A percentile compares a stretch with the other conserved stretches of the same genome.
Evolutionary conservation across 176 grass and related monocot genomes (phyloP).

Genomic region (Triticum timopheevii): DNA sequence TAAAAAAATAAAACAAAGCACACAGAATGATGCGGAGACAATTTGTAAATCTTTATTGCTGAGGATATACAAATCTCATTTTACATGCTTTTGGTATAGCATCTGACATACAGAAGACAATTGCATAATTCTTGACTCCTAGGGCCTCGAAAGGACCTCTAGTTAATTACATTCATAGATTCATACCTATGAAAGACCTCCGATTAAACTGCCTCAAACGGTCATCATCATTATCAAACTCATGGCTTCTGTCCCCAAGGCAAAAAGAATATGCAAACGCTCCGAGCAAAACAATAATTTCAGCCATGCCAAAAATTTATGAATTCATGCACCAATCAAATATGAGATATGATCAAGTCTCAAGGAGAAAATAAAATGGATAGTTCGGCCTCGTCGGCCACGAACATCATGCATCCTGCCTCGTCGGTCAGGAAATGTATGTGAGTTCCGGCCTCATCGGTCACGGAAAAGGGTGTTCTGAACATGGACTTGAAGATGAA

Average conservation of each 20-base stretch:
- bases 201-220: neutral
- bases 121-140: neutral
- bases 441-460: too few relatives aligned
- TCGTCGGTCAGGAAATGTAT: too few relatives aligned
- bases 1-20: neutral
- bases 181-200: neutral
- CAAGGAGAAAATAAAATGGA: too few relatives aligned
- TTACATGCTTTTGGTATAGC: neutral
- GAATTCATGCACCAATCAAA: neutral
- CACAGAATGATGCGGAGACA: neutral
- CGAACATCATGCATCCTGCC: too few relatives aligned
- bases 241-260: neutral
- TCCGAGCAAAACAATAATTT: too few relatives aligned
- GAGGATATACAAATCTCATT: neutral
- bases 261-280: neutral
- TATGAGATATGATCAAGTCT: neutral
- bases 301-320: neutral
- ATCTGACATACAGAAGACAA: neutral
- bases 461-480: too few relatives aligned
- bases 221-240: neutral
- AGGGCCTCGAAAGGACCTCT: neutral
- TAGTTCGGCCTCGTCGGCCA: too few relatives aligned
- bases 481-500: too few relatives aligned
- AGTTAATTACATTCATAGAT: neutral
- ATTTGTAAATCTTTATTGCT: neutral